Evolutionary conservation across 2,329 filamentous ascomycete genomes (phyloP), one percentile per base, ranked within the genome.

Genomic region (Colletotrichum gloeosporioides): DNA sequence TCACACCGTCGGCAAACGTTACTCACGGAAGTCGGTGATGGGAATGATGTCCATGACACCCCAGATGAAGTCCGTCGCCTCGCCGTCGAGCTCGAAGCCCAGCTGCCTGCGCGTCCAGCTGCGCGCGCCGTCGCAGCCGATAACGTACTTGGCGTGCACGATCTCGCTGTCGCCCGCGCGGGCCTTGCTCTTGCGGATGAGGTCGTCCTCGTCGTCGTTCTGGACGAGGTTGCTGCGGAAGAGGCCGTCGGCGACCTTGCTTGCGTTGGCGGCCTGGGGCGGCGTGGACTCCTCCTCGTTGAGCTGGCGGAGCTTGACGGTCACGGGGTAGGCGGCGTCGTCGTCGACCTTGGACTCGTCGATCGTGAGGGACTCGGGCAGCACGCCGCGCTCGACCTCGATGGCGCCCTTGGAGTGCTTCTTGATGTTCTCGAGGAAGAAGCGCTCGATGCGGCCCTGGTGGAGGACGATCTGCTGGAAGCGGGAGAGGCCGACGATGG

Each of bases 121-220:
- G 79, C 93, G 92, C 0, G 93, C 93, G 0, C 93, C 93, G 77
- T 95, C 93, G 61, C 91, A 92, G 1, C 93, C 93, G 6, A 95
- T 87, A 34, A 95, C 86, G 77, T 93, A 95, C 80, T 92, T 92
- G 8, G 90, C 88, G 53, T 85, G 88, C 4, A 93, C 84, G 0
- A 82, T 80, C 78, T 90, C 89, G 65, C 82, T 80, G 79, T 78
- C 77, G 79, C 83, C 82, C 16, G 81, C 87, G 73, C 82, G 76
- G 25, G 63, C 81, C 78, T 73, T 79, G 70, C 71, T 65, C 49
- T 32, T 73, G 36, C 25, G 27, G 70, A 78, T 74, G 31, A 79
- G 34, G 73, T 82, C 74, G 76, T 90, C 89, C 3, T 90, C 87
- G 0, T 89, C 92, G 77, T 93, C 92, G 68, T 92, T 90, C 8